Percentiles rank a stretch among this genome's conserved stretches.
Evolutionary conservation across 345 rosid genomes (phyloP).

Genomic region (Pistacia integerrima): DNA sequence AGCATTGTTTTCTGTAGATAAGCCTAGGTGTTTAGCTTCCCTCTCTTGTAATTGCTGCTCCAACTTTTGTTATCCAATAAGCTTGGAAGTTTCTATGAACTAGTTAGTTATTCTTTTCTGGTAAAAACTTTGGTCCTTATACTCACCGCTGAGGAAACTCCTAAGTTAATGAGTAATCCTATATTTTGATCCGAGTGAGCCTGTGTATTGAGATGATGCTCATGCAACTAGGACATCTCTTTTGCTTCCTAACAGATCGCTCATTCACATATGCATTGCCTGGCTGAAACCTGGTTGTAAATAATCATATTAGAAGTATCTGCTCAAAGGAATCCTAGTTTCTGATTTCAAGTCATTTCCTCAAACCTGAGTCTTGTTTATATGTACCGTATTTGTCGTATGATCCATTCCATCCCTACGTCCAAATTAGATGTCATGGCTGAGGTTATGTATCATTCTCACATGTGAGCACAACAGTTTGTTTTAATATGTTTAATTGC

Average conservation of each 20-base stretch:
- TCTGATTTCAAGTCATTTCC: not conserved
- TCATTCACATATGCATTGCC: not conserved
- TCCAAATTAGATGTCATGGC: not conserved
- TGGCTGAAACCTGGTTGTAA: conserved; percentile 1
- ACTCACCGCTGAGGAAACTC: not conserved
- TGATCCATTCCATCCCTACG: not conserved
- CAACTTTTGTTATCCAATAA: not conserved
- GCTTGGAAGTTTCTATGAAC: conserved; percentile 3
- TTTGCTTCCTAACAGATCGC: not conserved
- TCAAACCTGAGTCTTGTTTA: not conserved
- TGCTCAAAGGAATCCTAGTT: not conserved
- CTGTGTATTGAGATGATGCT: not conserved
- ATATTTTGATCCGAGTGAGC: conserved; percentile 3
- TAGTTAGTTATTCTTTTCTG: conserved; percentile 6
- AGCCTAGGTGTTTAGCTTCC: not conserved
- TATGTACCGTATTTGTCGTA: not conserved
- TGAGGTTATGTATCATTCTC: not conserved
- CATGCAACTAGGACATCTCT: not conserved
- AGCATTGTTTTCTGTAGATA: not conserved
- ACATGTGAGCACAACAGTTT: not conserved
- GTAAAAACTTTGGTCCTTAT: not conserved
- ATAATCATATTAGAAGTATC: not conserved
- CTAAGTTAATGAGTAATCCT: not conserved
- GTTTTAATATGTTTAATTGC: not conserved
- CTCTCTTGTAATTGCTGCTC: conserved; percentile 7